phyloP scores from a whole-genome alignment of 2,329 filamentous ascomycete genomes.

The Calcarisporium arbuscula region DNA sequence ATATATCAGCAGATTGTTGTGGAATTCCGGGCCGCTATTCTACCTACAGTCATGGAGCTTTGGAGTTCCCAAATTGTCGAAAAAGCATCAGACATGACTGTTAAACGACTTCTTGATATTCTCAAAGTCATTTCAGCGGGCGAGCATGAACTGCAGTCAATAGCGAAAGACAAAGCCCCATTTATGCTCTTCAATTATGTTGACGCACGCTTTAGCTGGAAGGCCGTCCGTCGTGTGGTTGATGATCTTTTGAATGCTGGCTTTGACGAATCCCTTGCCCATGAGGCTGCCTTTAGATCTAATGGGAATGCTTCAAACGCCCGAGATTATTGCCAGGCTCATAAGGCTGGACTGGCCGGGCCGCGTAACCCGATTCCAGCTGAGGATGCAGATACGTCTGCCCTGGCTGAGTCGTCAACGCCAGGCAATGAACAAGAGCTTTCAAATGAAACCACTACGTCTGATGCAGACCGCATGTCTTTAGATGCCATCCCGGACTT shows the following conservation, averaged over 20 bases:
- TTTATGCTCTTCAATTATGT: slow-evolving; percentile 38
- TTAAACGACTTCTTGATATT: slow-evolving; percentile 77
- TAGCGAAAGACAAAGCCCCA: slow-evolving; percentile 49
- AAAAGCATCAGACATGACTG: slow-evolving; percentile 67
- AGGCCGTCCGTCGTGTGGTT: slow-evolving; percentile 19
- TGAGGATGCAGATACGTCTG: slow-evolving; percentile 42
- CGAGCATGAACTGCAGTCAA: slow-evolving; percentile 65
- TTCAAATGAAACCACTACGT: slow-evolving; percentile 14
- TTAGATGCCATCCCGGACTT: slow-evolving; percentile 25
- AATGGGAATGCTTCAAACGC: slow-evolving; percentile 58
- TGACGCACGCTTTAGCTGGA: slow-evolving; percentile 42
- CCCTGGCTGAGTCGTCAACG: slow-evolving; percentile 19
- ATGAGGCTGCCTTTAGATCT: slow-evolving; percentile 78
- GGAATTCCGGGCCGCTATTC: slow-evolving; percentile 72
- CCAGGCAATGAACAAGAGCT: slow-evolving; percentile 16
- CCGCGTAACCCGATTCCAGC: slow-evolving; percentile 61
- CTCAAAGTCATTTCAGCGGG: slow-evolving; percentile 70
- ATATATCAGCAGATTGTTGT: slow-evolving; percentile 71
- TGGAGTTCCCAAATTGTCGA: slow-evolving; percentile 86
- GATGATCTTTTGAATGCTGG: slow-evolving; percentile 25
- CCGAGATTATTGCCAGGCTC: slow-evolving; percentile 68
- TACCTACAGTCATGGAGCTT: slow-evolving; percentile 68
- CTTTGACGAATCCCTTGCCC: slow-evolving; percentile 54
- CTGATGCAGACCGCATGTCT: slow-evolving; percentile 31
- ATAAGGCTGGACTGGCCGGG: slow-evolving; percentile 50